Evolutionary conservation across 75 land plant genomes (phyloP).

Genomic region (Pinus taeda): DNA sequence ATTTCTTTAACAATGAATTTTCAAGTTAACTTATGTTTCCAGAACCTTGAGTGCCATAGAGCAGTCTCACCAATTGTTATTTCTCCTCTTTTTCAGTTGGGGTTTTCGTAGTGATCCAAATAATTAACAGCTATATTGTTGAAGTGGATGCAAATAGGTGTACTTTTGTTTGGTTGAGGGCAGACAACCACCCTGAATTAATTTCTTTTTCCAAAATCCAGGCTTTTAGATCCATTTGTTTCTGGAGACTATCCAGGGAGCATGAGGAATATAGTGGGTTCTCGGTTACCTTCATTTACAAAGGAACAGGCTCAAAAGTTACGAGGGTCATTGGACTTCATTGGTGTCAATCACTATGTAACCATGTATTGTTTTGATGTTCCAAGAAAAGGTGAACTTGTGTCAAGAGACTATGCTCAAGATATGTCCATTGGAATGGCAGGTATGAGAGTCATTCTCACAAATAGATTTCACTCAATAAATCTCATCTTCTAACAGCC

Average conservation of each 20-base stretch:
- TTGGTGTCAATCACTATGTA: constrained; percentile 20
- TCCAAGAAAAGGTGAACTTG: background rate
- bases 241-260: constrained; percentile 17
- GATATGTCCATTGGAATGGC: too few relatives aligned
- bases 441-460: too few relatives aligned
- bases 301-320: constrained; percentile 3
- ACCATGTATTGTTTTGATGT: background rate
- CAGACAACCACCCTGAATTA: constrained; percentile 15
- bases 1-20: background rate
- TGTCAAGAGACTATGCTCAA: too few relatives aligned
- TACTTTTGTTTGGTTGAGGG: too few relatives aligned
- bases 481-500: too few relatives aligned
- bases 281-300: constrained; percentile 16
- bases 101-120: too few relatives aligned
- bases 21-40: too few relatives aligned
- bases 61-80: background rate
- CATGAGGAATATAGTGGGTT: constrained; percentile 9
- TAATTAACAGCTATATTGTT: too few relatives aligned
- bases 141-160: too few relatives aligned
- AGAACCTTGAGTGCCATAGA: background rate
- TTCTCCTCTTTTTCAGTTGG: background rate
- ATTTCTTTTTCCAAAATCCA: background rate
- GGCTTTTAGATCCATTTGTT: constrained; percentile 17
- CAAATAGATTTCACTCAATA: too few relatives aligned
- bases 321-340: constrained; percentile 17